Evolutionary conservation across 2,329 filamentous ascomycete genomes (phyloP), one percentile per base, ranked within the genome.

Genomic region (Penicillium sumatraense): DNA sequence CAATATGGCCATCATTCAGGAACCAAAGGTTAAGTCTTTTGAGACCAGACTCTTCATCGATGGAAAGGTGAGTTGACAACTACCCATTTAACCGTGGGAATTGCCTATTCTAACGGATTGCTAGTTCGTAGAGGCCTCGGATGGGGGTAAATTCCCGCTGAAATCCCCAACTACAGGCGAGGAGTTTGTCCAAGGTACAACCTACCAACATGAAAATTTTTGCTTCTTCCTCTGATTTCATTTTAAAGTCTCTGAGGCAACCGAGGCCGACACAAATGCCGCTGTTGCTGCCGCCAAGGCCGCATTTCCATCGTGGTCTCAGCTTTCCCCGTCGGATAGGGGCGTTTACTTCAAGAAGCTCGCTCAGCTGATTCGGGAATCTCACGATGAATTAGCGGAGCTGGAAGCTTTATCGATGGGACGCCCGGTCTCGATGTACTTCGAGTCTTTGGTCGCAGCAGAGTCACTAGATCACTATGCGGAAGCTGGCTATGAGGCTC

Each of bases 391-490:
- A 31, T 57, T 74, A 3, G 68, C 70, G 5, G 49, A 64, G 16
- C 57, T 75, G 1, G 71, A 75, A 45, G 71, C 72, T 2, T 53
- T 70, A 4, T 72, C 67, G 2, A 73, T 72, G 67, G 72, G 72
- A 3, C 60, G 61, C 9, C 71, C 71, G 0, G 61, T 72, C 14
- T 58, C 65, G 18, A 31, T 40, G 9, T 59, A 68, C 51, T 44
- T 62, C 53, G 66, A 71, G 36, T 59, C 55, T 2, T 26, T 11
- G 2, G 20, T 45, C 3, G 49, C 54, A 8, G 61, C 63, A 5
- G 40, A 45, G 1, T 45, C 45, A n/a, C 60, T 69, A 27, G 54
- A 66, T 2, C 57, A 66, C 36, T 70, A 60, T 36, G 58, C 65
- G 1, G 65, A 64, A 27, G 58, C 62, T 3, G 67, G 65, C 1